These are phyloP conservation scores for Phytophthora europaea DNA, from an alignment of 352 stramenopile species.

Conservation along the genomic window DNA sequence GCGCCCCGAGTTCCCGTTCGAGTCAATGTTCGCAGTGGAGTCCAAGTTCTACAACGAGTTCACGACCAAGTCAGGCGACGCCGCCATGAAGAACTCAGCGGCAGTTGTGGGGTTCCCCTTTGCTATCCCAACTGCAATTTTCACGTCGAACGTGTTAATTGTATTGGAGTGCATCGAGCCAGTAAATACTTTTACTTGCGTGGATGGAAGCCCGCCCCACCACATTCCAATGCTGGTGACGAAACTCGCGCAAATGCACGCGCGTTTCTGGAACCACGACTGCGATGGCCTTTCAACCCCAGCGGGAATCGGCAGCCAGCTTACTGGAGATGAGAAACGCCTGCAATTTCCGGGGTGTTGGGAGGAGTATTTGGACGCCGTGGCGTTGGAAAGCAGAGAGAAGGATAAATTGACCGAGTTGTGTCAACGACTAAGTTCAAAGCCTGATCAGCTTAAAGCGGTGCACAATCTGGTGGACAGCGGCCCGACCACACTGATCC, in stretches of 20 bases:
- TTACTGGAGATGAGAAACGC: conserved; percentile 67
- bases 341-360: conserved; percentile 74
- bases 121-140: conserved; percentile 57
- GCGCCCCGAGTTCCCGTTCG: conserved; percentile 81
- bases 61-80: conserved; percentile 23
- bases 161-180: conserved; percentile 68
- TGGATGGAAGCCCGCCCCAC: conserved; percentile 67
- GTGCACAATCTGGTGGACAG: conserved; percentile 65
- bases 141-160: conserved; percentile 77
- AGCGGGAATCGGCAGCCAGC: conserved; percentile 78
- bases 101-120: conserved; percentile 59
- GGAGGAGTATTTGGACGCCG: conserved; percentile 59
- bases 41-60: conserved; percentile 79
- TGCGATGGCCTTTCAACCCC: conserved; percentile 52
- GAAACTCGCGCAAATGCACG: conserved; percentile 76
- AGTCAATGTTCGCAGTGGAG: conserved; percentile 85
- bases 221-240: conserved; percentile 55
- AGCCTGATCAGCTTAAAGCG: conserved; percentile 43
- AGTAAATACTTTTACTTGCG: conserved; percentile 65
- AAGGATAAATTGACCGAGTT: conserved; percentile 43
- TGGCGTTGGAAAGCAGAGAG: conserved; percentile 45
- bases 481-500: conserved; percentile 72
- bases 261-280: conserved; percentile 58
- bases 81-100: conserved; percentile 31
- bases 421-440: conserved; percentile 60